A percentile compares a stretch with the other conserved stretches of the same genome.
Conservation (phyloP, 306 rosid species). For the Mucuna pruriens region DNA sequence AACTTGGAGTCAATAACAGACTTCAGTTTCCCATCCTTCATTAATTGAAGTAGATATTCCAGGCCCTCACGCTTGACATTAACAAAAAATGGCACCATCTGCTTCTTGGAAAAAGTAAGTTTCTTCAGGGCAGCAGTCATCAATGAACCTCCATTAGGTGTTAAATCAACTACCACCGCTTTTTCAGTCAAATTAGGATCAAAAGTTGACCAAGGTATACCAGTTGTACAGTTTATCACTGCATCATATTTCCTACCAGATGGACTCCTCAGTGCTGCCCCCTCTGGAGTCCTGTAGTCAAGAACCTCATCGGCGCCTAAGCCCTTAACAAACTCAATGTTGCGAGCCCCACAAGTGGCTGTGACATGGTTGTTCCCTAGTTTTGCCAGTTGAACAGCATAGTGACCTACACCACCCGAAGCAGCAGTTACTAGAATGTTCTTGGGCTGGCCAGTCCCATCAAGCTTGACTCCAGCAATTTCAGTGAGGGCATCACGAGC, state of each 20-base stretch:
- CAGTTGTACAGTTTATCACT: conserved; percentile 56
- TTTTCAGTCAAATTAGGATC: conserved; percentile 53
- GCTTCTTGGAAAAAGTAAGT: conserved; percentile 70
- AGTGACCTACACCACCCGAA: conserved; percentile 68
- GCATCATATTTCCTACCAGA: conserved; percentile 70
- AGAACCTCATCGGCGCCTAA: conserved; percentile 81
- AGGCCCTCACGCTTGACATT: conserved; percentile 53
- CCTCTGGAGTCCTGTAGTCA: conserved; percentile 69
- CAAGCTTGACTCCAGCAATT: conserved; percentile 67
- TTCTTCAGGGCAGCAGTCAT: conserved; percentile 46
- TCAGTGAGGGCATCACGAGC: conserved; percentile 73
- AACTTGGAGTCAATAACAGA: conserved; percentile 54
- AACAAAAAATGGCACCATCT: conserved; percentile 47
- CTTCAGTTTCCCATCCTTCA: conserved; percentile 68
- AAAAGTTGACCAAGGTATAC: conserved; percentile 71
- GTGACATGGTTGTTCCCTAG: conserved; percentile 64
- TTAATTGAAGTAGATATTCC: conserved; percentile 48
- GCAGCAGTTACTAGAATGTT: conserved; percentile 66
- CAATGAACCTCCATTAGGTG: conserved; percentile 42
- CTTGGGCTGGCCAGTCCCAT: conserved; percentile 52
- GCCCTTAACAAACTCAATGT: conserved; percentile 62
- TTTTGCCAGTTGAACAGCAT: conserved; percentile 75
- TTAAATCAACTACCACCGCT: conserved; percentile 66
- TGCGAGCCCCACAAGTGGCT: conserved; percentile 76
- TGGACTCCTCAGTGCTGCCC: conserved; percentile 64